These are phyloP conservation scores for Silene conica DNA, from an alignment of 148 eudicot genomes.

Conservation along the genomic window DNA sequence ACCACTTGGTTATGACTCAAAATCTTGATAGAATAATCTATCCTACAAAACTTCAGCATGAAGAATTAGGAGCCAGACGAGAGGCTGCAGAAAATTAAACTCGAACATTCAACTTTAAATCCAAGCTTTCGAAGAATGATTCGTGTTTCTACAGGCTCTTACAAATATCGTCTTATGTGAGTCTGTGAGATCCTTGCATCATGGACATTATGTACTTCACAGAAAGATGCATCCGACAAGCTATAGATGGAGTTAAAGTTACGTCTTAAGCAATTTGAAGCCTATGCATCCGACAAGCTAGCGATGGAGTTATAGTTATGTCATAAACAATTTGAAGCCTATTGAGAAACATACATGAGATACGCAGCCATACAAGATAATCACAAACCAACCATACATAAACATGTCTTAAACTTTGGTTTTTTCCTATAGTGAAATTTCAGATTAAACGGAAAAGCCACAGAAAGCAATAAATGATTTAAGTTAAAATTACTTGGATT, in stretches of 20 bases:
- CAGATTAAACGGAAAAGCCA: neutral
- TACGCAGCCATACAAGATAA: neutral
- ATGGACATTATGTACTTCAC: neutral
- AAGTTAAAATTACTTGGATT: slow-evolving; percentile 31
- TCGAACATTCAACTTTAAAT: too few relatives aligned
- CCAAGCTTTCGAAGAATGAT: too few relatives aligned
- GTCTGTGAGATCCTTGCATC: too few relatives aligned
- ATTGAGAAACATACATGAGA: neutral
- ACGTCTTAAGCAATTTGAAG: neutral
- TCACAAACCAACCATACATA: neutral
- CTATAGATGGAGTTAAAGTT: neutral
- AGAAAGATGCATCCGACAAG: neutral
- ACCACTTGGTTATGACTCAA: too few relatives aligned
- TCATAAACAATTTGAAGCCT: neutral
- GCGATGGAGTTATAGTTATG: neutral
- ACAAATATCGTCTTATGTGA: too few relatives aligned
- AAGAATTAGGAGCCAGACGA: too few relatives aligned
- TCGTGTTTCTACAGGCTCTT: too few relatives aligned
- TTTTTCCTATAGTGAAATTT: neutral
- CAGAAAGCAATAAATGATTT: neutral
- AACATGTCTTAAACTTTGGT: neutral
- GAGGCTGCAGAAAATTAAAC: too few relatives aligned
- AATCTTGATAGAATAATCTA: too few relatives aligned
- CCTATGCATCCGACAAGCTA: neutral
- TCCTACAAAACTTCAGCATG: too few relatives aligned